A percentile compares a stretch with the other conserved stretches of the same genome.
These are phyloP conservation scores for Tieghemiomyces parasiticus DNA, from an alignment of 192 early-diverging fungal genomes.

Conservation along the genomic window DNA sequence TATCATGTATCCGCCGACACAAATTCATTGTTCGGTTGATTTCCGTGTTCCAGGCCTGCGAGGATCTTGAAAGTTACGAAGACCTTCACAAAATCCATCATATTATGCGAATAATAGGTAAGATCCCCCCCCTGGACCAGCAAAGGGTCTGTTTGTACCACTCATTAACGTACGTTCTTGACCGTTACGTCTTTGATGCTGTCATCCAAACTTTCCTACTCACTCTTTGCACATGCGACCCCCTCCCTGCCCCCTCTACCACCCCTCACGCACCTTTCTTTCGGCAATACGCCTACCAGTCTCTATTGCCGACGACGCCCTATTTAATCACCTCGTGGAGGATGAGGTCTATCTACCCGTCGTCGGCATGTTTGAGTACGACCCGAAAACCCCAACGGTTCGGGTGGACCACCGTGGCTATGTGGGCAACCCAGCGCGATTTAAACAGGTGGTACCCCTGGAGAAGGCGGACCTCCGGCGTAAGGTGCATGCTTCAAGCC, in stretches of 20 bases:
- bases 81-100: slow-evolving; percentile 58
- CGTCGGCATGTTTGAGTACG: slow-evolving; percentile 82
- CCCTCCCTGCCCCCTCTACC: too few species aligned
- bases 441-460: slow-evolving; percentile 68
- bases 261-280: too few species aligned
- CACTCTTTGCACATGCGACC: too few species aligned
- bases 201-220: too few species aligned
- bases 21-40: slow-evolving; percentile 57
- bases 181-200: too few species aligned
- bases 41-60: slow-evolving; percentile 55
- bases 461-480: slow-evolving; percentile 42
- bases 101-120: slow-evolving; percentile 56
- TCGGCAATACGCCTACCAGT: too few species aligned
- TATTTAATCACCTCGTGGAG: slow-evolving; percentile 58
- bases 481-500: slow-evolving; percentile 79
- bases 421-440: slow-evolving; percentile 37
- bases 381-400: slow-evolving; percentile 48
- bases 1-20: slow-evolving; percentile 37
- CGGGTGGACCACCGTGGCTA: slow-evolving; percentile 67
- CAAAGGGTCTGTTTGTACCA: too few species aligned
- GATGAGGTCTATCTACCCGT: slow-evolving; percentile 60
- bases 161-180: too few species aligned
- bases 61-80: slow-evolving; percentile 62
- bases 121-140: too few species aligned
- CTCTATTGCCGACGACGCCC: slow-evolving; percentile 57